These are phyloP conservation scores for Exophiala dermatitidis DNA, from an alignment of 2,329 filamentous ascomycete genomes.

Conservation along the genomic window DNA sequence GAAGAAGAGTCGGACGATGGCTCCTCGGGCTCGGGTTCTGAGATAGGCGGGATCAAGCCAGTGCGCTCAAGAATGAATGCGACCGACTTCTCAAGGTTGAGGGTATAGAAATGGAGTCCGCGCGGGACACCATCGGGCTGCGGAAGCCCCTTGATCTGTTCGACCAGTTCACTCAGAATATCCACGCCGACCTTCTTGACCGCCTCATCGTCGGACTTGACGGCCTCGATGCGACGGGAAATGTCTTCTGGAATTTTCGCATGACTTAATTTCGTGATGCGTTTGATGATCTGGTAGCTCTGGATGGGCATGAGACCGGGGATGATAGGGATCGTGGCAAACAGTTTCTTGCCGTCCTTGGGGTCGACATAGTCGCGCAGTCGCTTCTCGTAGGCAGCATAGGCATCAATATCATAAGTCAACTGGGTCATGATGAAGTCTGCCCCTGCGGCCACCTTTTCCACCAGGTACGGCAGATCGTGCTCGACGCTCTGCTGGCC, in stretches of 20 bases:
- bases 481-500: constrained; percentile 48
- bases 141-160: constrained; percentile 63
- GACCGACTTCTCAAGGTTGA: constrained; percentile 80
- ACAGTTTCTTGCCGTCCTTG: constrained; percentile 49
- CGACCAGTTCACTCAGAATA: constrained; percentile 76
- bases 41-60: constrained; percentile 62
- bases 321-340: constrained; percentile 82
- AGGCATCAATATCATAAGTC: constrained; percentile 85
- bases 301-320: constrained; percentile 97
- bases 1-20: constrained; percentile 29
- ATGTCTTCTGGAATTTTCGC: constrained; percentile 69
- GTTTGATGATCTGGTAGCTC: constrained; percentile 88
- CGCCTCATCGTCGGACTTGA: constrained; percentile 43
- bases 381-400: constrained; percentile 67
- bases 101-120: constrained; percentile 95
- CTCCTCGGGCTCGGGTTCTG: constrained; percentile 20
- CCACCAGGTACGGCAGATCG: constrained; percentile 80
- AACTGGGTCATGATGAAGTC: constrained; percentile 99
- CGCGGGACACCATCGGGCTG: constrained; percentile 47
- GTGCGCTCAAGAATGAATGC: constrained; percentile 85
- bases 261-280: constrained; percentile 91
- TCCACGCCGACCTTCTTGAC: constrained; percentile 45
- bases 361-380: constrained; percentile 69
- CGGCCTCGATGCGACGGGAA: constrained; percentile 51
- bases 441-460: constrained; percentile 84